Percentiles rank a stretch among this genome's conserved stretches.
Evolutionary conservation across 495 filamentous ascomycete species (phyloP).

Genomic region (Penicillium lividum): DNA sequence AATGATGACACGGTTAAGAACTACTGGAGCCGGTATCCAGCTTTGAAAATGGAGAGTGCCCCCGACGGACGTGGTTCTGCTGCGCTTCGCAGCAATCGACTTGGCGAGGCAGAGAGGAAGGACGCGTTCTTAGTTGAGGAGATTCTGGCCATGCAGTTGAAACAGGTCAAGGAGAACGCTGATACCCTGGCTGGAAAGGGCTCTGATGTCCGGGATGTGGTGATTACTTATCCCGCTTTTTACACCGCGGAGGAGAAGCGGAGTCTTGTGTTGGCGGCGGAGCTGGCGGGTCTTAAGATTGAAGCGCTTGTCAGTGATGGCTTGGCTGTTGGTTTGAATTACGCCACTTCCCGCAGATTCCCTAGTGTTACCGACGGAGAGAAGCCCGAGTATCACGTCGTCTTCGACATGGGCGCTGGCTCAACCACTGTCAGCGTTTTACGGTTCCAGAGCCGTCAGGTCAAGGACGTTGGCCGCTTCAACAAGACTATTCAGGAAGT

Average conservation of each 20-base stretch:
- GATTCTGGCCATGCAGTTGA: conserved; percentile 93
- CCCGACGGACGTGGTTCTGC: conserved; percentile 65
- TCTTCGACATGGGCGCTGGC: conserved; percentile 98
- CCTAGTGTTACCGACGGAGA: conserved; percentile 78
- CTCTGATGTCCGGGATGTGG: conserved; percentile 70
- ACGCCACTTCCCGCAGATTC: conserved; percentile 88
- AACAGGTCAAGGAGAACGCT: conserved; percentile 84
- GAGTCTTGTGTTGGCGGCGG: conserved; percentile 75
- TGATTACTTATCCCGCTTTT: conserved; percentile 90
- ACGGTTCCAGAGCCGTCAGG: conserved; percentile 81
- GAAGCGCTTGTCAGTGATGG: conserved; percentile 87
- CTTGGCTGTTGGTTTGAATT: conserved; percentile 89
- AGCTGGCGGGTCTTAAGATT: conserved; percentile 83
- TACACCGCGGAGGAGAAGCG: conserved; percentile 87
- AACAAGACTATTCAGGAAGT: conserved; percentile 98
- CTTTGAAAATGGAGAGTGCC: conserved; percentile 44
- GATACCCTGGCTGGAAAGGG: conserved; percentile 81
- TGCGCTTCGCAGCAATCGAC: conserved; percentile 73
- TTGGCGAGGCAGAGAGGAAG: conserved; percentile 60
- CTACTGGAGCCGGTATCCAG: conserved; percentile 73
- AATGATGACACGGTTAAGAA: conserved; percentile 61
- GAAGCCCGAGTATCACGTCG: conserved; percentile 87
- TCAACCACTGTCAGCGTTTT: conserved; percentile 95
- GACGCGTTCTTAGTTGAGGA: conserved; percentile 87
- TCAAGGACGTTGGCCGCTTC: conserved; percentile 90